phyloP scores from a whole-genome alignment of 179 eudicot species.

The Spinacia oleracea region DNA sequence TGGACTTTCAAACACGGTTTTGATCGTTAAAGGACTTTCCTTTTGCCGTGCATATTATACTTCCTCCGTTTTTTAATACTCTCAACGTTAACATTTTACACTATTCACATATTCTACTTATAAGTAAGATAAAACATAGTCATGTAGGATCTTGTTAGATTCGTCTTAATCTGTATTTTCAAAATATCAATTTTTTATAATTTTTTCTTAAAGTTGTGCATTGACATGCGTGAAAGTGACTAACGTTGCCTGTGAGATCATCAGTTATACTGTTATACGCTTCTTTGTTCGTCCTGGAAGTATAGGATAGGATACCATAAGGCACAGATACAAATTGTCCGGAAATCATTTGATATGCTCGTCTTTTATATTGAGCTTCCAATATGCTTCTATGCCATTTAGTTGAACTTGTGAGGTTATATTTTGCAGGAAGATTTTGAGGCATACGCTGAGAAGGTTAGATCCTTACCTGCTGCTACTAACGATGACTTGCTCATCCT shows the following conservation, averaged over 20 bases:
- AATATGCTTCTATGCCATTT: neutral
- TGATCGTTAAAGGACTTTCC: neutral
- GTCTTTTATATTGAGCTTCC: neutral
- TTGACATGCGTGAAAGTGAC: too few relatives aligned
- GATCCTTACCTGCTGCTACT: conserved; percentile 53
- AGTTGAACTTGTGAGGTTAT: conserved; percentile 9
- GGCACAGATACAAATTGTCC: neutral
- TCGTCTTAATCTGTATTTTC: too few relatives aligned
- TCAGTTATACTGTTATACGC: neutral
- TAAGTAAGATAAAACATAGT: too few relatives aligned
- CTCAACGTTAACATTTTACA: too few relatives aligned
- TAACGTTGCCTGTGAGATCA: too few relatives aligned
- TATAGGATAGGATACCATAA: neutral
- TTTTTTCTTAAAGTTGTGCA: too few relatives aligned
- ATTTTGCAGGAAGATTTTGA: conserved; percentile 79
- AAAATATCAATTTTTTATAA: too few relatives aligned
- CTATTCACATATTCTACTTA: too few relatives aligned
- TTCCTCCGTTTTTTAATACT: too few relatives aligned
- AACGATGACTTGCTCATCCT: conserved; percentile 77
- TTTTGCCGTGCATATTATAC: neutral
- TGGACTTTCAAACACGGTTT: neutral
- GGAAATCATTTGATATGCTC: neutral
- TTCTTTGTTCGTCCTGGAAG: neutral
- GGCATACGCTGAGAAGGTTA: conserved; percentile 72
- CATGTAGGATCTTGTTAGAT: too few relatives aligned